Evolutionary conservation across 2,329 filamentous ascomycete species (phyloP), one percentile per base, ranked within the genome.

Genomic region (Waltergamsia citrina): DNA sequence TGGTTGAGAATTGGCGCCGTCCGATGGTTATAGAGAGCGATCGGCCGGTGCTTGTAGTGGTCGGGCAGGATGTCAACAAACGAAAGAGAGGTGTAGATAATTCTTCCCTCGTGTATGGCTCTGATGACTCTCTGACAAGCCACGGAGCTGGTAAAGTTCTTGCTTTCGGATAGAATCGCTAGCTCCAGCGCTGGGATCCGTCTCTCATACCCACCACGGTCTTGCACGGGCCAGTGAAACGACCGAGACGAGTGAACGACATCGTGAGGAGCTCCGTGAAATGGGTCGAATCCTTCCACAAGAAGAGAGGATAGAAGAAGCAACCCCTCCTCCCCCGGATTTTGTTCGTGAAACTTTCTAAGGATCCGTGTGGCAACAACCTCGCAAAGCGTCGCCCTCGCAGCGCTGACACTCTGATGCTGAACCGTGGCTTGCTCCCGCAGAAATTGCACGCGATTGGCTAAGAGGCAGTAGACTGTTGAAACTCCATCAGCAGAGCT

Each of bases 31-130:
- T 92, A 92, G 1, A 92, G 62, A 7, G 81, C 78, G 36, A 92
- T 88, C 3, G 83, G 83, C 44, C 83, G 83, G 48, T 81, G 73
- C 59, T 92, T 92, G 64, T 92, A 93, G 45, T 82, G 78, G 52
- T 92, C 85, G 1, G 85, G 85, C 30, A 93, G 76, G 38, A 93
- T 81, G 53, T 92, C 82, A 52, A 90, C 75, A 51, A 85, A 86
- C 0, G 78, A 78, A 1, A 78, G 85, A 0, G 85, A 85, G 2
- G 85, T 90, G 51, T 92, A 92, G 23, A 87, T 78, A 40, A 93
- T 73, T 22, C 81, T 71, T 5, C 85, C 85, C 26, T 80, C 76
- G 49, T 90, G 92, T 29, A 93, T 86, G 32, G 84, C 85, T 43
- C 84, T 75, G 20, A 92, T 80, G 15, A 93, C 81, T 56, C 81